phyloP scores from a whole-genome alignment of 2,329 filamentous ascomycete species.

The Claviceps spartinae region DNA sequence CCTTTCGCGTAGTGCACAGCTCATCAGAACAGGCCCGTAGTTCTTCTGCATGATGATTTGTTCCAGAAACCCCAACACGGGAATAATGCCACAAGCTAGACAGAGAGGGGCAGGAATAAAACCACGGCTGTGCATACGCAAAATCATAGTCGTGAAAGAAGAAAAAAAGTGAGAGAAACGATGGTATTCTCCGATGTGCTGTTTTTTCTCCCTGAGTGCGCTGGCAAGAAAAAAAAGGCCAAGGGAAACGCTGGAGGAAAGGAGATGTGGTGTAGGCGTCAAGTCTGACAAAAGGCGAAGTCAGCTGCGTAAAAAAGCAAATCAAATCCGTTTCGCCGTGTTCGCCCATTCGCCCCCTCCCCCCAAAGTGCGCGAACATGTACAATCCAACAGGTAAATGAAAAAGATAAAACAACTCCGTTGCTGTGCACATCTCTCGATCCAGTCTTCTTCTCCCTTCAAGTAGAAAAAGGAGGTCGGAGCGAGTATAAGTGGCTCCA shows the following conservation, averaged over 20 bases:
- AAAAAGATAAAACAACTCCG: constrained; percentile 10
- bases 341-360: constrained; percentile 21
- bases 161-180: background rate
- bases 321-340: constrained; percentile 20
- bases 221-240: background rate
- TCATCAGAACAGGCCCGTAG: background rate
- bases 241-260: background rate
- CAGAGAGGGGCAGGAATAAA: background rate
- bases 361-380: constrained; percentile 23
- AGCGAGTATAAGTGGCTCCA: background rate
- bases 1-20: constrained; percentile 2
- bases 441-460: constrained; percentile 1
- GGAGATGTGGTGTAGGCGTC: background rate
- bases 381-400: constrained; percentile 27
- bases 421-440: background rate
- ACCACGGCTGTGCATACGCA: constrained; percentile 12
- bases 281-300: background rate
- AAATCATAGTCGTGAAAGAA: background rate
- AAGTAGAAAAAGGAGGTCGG: constrained; percentile 8
- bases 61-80: constrained; percentile 11
- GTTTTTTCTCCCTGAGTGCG: background rate
- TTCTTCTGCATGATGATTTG: constrained; percentile 6
- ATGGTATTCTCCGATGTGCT: background rate
- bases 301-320: constrained; percentile 10
- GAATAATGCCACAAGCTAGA: constrained; percentile 15